phyloP scores from a whole-genome alignment of 306 rosid genomes.

The Senna tora region DNA sequence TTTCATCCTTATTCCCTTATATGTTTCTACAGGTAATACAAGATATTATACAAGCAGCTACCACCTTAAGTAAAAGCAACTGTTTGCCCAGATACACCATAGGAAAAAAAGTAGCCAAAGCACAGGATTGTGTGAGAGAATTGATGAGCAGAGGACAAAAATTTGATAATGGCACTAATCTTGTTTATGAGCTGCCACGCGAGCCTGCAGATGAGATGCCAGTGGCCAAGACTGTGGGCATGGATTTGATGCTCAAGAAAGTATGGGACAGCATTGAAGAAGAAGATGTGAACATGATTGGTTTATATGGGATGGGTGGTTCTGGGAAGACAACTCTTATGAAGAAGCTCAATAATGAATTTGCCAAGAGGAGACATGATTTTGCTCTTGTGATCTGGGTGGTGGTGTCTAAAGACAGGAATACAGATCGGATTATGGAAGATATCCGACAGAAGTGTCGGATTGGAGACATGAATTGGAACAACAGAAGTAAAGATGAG shows the following conservation, averaged over 20 bases:
- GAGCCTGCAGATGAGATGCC: neutral
- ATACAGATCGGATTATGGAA: neutral
- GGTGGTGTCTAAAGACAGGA: neutral
- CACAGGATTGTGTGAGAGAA: neutral
- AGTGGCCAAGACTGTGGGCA: neutral
- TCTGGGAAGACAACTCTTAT: no score
- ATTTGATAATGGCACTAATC: neutral
- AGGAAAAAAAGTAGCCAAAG: neutral
- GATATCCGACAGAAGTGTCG: neutral
- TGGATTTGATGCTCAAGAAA: neutral
- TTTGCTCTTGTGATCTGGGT: neutral
- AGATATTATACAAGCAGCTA: neutral
- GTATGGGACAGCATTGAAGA: neutral
- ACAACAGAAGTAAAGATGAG: neutral
- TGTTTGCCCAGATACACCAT: neutral
- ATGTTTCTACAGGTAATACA: neutral
- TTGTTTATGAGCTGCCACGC: neutral
- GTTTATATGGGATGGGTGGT: slow-evolving; percentile 27
- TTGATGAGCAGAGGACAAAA: neutral
- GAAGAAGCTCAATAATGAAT: neutral
- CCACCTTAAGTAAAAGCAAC: no score
- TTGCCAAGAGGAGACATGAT: neutral
- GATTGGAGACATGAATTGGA: neutral
- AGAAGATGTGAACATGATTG: neutral
- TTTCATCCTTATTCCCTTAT: no score